phyloP scores from a whole-genome alignment of 345 rosid species.

The Linum usitatissimum region DNA sequence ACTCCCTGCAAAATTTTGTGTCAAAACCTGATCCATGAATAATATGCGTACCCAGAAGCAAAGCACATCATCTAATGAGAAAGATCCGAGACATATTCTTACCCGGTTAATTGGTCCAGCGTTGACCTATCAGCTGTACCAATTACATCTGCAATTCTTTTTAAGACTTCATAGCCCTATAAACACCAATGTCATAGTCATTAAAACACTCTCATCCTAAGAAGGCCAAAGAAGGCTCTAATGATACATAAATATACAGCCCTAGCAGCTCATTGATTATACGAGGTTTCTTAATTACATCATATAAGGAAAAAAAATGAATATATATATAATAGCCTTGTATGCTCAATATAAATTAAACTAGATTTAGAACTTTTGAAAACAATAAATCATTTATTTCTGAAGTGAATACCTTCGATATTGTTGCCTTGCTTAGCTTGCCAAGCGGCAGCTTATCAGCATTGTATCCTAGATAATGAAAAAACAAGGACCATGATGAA shows the following conservation, averaged over 20 bases:
- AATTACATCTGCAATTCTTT: slow-evolving; percentile 53
- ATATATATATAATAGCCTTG: too few species aligned
- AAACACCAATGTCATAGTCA: slow-evolving; percentile 4
- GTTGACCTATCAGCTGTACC: slow-evolving; percentile 32
- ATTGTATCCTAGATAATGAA: slow-evolving; percentile 49
- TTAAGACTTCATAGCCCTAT: slow-evolving; percentile 79
- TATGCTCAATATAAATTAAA: not conserved
- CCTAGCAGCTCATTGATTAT: not conserved
- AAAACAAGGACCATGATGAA: slow-evolving; percentile 2
- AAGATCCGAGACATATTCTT: slow-evolving; percentile 14
- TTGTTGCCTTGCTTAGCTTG: slow-evolving; percentile 72
- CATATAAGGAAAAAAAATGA: not conserved
- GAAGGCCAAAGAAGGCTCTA: not conserved
- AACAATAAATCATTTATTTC: not conserved
- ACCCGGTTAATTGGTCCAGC: slow-evolving; percentile 80
- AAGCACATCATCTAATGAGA: not conserved
- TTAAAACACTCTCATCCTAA: not conserved
- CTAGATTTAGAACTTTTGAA: not conserved
- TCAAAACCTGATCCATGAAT: not conserved
- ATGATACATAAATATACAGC: not conserved
- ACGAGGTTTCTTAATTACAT: not conserved
- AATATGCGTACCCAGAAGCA: not conserved
- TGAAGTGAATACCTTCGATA: slow-evolving; percentile 34
- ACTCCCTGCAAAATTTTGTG: slow-evolving; percentile 45
- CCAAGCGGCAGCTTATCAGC: slow-evolving; percentile 93